Evolutionary conservation across 2,329 filamentous ascomycete species (phyloP), one percentile per base, ranked within the genome.

Genomic region (Trichoderma sp.): DNA sequence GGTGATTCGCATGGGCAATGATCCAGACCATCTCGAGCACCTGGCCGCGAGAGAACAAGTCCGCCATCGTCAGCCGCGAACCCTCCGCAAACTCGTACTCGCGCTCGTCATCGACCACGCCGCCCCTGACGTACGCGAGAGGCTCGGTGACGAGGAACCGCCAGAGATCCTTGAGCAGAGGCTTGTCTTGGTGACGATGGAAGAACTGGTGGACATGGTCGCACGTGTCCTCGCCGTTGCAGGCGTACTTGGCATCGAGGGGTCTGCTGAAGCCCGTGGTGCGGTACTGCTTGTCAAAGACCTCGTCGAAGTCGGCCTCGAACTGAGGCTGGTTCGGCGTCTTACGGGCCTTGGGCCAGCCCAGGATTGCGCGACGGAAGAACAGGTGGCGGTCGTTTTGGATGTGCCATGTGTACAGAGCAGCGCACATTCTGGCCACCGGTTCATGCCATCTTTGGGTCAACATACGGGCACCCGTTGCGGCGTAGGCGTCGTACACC

Each of bases 381-480:
- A 74, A 75, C 67, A 74, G 67, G n/a, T 75, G 73, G 4, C 73
- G 67, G 61, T 75, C 73, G 28, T 75, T 75, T 9, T 73, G 71
- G 2, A 75, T 74, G 51, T 75, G 73, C 73, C 73, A 75, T 14
- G 72, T 72, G 44, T 75, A 75, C 9, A 75, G 59, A 2, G 71
- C 71, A 10, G 73, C 69, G 44, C 72, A 73, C 73, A 75, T 74
- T 47, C 71, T 69, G 24, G 73, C 73, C 6, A 72, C 71, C 14
- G 73, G 73, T 50, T 75, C 73, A n/a, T 73, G 69, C 73, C 72
- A 75, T 39, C 73, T 67, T 57, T 74, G 65, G 2, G 73, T 75
- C 34, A 75, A 65, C 68, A 73, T 73, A 43, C 72, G 71, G 30
- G 71, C 73, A 7, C 73, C 69, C 1, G 57, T 65, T 7, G 67